A percentile compares a stretch with the other conserved stretches of the same genome.
phyloP scores from a whole-genome alignment of 1,139 yeast genomes.

The Eremothecium coryli region DNA sequence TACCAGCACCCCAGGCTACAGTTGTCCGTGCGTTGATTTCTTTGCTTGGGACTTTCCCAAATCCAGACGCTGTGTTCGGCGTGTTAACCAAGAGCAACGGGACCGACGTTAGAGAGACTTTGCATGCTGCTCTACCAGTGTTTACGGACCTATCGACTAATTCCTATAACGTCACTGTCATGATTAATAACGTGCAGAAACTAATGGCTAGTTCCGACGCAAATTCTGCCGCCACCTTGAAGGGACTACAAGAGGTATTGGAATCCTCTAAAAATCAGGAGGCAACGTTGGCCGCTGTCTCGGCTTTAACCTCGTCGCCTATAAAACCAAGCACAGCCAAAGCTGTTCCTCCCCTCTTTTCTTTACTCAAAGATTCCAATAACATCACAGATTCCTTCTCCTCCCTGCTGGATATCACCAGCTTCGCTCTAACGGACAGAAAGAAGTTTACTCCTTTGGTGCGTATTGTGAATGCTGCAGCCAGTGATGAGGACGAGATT shows the following conservation, averaged over 20 bases:
- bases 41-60: no score
- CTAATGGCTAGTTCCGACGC: slow-evolving; percentile 13
- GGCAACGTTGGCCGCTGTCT: slow-evolving; percentile 17
- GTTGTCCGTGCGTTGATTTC: no score
- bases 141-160: slow-evolving; percentile 21
- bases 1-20: no score
- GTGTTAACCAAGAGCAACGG: no score
- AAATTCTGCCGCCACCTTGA: slow-evolving; percentile 19
- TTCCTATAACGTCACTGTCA: slow-evolving; percentile 18
- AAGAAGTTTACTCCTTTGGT: slow-evolving; percentile 22
- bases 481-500: slow-evolving; percentile 1
- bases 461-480: slow-evolving; percentile 17
- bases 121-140: slow-evolving; percentile 18
- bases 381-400: slow-evolving; percentile 23
- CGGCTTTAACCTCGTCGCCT: slow-evolving; percentile 13
- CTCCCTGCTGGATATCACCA: slow-evolving; percentile 22
- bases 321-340: slow-evolving; percentile 9
- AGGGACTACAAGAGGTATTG: slow-evolving; percentile 20
- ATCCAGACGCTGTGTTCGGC: no score
- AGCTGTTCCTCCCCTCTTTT: slow-evolving; percentile 21
- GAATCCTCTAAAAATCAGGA: slow-evolving; percentile 20
- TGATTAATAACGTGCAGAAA: slow-evolving; percentile 17
- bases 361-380: slow-evolving; percentile 20
- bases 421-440: slow-evolving; percentile 21
- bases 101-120: no score